Evolutionary conservation across 768 basidiomycete genomes (phyloP).

Genomic region (Coprinopsis strossmayeri): DNA sequence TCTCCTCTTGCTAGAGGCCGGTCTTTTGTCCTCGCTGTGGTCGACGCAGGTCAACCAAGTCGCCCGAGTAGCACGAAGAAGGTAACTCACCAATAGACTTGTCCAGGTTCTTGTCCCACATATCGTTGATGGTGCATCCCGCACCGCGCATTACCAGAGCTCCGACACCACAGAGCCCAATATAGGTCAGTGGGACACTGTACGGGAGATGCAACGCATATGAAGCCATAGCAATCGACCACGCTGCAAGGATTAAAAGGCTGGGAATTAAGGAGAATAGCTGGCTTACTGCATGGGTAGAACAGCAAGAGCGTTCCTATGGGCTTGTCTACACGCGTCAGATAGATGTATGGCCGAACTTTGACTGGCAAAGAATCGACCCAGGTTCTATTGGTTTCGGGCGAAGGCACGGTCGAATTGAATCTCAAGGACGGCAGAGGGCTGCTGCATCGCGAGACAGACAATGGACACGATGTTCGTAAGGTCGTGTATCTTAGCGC

Average conservation of each 20-base stretch:
- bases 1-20: conserved; percentile 85
- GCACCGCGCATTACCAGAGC: conserved; percentile 96
- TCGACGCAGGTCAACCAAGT: not conserved
- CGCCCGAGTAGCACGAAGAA: not conserved
- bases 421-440: not conserved
- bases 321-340: conserved; percentile 92
- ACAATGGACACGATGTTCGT: not conserved
- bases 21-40: conserved; percentile 73
- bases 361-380: conserved; percentile 55
- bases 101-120: conserved; percentile 96
- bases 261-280: not conserved
- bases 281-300: conserved; percentile 81
- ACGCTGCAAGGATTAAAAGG: conserved; percentile 49
- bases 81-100: conserved; percentile 70
- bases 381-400: conserved; percentile 37
- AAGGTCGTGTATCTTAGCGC: too few species aligned
- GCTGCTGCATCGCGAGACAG: not conserved
- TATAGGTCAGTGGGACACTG: conserved; percentile 65
- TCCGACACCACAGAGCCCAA: conserved; percentile 81
- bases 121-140: conserved; percentile 97
- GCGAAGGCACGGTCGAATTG: not conserved
- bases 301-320: conserved; percentile 89
- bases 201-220: conserved; percentile 68
- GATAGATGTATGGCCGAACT: conserved; percentile 72
- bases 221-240: conserved; percentile 97